Evolutionary conservation across 805 yeast species (phyloP).

Genomic region (Wilhelminamyces savonicus): DNA sequence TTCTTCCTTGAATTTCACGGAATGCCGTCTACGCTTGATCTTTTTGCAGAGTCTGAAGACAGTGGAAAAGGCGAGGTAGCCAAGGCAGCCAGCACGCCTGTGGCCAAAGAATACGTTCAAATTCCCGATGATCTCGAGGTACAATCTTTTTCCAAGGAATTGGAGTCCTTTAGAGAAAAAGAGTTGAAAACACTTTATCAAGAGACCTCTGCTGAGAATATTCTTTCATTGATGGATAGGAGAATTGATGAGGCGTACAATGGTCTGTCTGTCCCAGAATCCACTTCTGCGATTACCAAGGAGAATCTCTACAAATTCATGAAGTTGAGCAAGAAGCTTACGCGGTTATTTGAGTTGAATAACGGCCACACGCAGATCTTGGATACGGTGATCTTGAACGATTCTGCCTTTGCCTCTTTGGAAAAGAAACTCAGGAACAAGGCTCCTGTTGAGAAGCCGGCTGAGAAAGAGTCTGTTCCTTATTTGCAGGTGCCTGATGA

Average conservation of each 20-base stretch:
- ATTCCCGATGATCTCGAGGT: conserved; percentile 14
- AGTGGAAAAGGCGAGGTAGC: too few species aligned
- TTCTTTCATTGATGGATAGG: conserved; percentile 4
- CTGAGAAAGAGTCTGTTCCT: too few species aligned
- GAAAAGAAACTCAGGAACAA: conserved; percentile 6
- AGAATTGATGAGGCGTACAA: conserved; percentile 5
- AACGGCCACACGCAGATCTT: conserved; percentile 3
- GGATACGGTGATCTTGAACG: conserved; percentile 1
- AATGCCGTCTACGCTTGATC: too few species aligned
- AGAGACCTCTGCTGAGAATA: conserved; percentile 2
- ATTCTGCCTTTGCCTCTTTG: conserved; percentile 9
- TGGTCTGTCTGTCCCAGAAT: background rate
- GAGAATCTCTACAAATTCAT: too few species aligned
- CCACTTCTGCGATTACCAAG: background rate
- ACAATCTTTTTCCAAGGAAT: conserved; percentile 7
- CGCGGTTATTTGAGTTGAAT: conserved; percentile 2
- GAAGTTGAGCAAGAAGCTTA: conserved; percentile 2
- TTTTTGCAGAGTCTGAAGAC: too few species aligned
- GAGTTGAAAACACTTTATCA: conserved; percentile 7
- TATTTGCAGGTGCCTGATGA: conserved; percentile 29
- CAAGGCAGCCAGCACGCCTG: too few species aligned
- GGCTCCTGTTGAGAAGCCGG: background rate
- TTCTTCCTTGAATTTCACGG: too few species aligned
- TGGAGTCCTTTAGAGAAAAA: conserved; percentile 6
- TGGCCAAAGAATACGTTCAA: too few species aligned